Conservation (phyloP, 2,329 filamentous ascomycete genomes). For the Fusarium sp. region DNA sequence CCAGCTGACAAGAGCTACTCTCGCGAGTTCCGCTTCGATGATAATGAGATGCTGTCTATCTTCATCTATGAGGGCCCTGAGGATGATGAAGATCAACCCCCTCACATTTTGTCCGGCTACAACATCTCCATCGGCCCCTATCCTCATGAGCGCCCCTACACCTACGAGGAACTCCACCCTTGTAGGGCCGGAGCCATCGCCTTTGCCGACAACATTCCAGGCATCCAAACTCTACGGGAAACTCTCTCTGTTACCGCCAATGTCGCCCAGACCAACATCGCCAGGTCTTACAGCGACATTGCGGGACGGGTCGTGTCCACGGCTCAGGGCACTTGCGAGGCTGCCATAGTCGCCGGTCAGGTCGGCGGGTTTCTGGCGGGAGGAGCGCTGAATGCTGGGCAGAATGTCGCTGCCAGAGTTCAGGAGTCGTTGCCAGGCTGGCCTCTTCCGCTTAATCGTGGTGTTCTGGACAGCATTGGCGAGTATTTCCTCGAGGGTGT, state of each 20-base stretch:
- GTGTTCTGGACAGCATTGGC: not conserved
- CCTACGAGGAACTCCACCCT: conserved; percentile 9
- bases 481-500: conserved; percentile 29
- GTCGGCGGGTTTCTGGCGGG: conserved; percentile 8
- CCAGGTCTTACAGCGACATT: conserved; percentile 23
- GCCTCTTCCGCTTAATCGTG: conserved; percentile 1
- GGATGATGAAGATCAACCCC: not conserved
- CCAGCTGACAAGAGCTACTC: not conserved
- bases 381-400: conserved; percentile 17
- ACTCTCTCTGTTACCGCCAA: not conserved
- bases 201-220: conserved; percentile 1
- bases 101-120: conserved; percentile 11
- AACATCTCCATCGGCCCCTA: conserved; percentile 16
- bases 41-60: not conserved
- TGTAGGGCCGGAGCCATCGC: not conserved
- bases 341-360: conserved; percentile 6
- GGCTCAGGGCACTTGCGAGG: conserved; percentile 10
- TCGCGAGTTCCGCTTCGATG: conserved; percentile 1
- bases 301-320: not conserved
- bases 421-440: conserved; percentile 17
- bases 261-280: conserved; percentile 5
- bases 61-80: not conserved
- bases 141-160: not conserved
- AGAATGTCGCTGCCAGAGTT: not conserved
- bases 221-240: not conserved